Conservation (phyloP, 192 early-diverging fungal species). For the Backusella macrospora region DNA sequence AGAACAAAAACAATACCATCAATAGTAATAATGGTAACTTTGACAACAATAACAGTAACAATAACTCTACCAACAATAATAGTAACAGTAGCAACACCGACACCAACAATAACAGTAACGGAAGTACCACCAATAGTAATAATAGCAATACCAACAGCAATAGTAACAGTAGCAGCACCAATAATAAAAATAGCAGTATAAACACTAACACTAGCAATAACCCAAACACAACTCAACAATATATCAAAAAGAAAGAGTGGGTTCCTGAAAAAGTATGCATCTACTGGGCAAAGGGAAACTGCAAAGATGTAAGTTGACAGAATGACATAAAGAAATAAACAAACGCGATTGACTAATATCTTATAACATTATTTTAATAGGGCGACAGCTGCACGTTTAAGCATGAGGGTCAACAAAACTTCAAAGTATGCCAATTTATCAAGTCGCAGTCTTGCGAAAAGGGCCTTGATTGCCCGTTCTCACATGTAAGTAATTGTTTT, state of each 20-base stretch:
- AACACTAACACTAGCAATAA: no score
- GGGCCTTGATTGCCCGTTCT: constrained; percentile 21
- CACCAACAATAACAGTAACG: not conserved
- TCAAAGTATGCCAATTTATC: constrained; percentile 26
- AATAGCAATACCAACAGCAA: not conserved
- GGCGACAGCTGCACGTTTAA: constrained; percentile 25
- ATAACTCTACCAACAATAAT: no score
- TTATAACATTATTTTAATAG: constrained; percentile 4
- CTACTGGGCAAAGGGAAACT: not conserved
- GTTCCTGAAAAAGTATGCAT: not conserved
- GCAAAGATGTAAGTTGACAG: constrained; percentile 18
- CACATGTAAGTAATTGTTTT: constrained; percentile 29
- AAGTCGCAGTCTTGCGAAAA: constrained; percentile 28
- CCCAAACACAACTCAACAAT: not conserved
- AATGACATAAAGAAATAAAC: no score
- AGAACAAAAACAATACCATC: no score
- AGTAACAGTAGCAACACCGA: not conserved
- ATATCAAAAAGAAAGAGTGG: not conserved
- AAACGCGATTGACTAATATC: not conserved
- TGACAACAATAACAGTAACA: no score
- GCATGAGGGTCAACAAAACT: constrained; percentile 8
- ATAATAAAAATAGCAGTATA: not conserved
- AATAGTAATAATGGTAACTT: no score
- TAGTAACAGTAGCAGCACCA: not conserved
- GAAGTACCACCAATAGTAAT: not conserved